Base-by-base conservation (phyloP, 106 monocot genomes). In the Dioscorea zingiberensis region DNA sequence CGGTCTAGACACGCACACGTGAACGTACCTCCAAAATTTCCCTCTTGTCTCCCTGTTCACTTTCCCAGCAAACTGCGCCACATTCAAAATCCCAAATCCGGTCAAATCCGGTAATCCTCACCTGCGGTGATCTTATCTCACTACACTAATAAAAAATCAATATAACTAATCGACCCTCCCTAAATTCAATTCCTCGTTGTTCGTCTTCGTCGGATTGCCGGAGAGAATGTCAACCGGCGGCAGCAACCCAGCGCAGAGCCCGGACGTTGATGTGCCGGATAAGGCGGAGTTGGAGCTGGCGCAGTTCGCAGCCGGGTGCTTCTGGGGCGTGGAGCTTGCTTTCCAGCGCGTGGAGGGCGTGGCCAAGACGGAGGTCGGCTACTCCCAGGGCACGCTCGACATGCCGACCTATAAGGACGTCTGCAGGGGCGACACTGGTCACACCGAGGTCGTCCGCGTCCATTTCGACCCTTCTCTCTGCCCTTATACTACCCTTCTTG, bases 281-380 rank as follows among this genome's bases (percentile, higher is more conserved):
- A 44, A 47, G 67, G 66, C 57, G 0, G 69, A 62, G 47, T 70
- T 80, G 21, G 68, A 81, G 48, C 62, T 84, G 54, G 84, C 88
- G 27, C 88, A 84, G 73, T 85, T 89, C 70, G 89, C 59, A 17
- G 84, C 89, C 0, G 89, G 89, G 2, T 89, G 89, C 78, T 89
- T 89, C 76, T 89, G 89, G 89, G 81, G 89, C 13, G 72, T 85
- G 71, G 89, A 89, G 81, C 78, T 89, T n/a, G 81, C 81, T 18
- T 89, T 85, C 76, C 89, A 89, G 76, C 60, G 89, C 5, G 54
- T 89, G 6, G 67, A 49, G 26, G 89, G 89, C 29, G 89, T 89
- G 47, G 70, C 24, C 59, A 84, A 85, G 75, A 87, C 94, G 44
- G 94, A 94, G 83, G 90, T 85, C 26, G 94, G 94, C 12, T 94